Percentiles rank a stretch among this genome's conserved stretches.
These are phyloP conservation scores for Mercurialis annua DNA, from an alignment of 345 rosid genomes.

Conservation along the genomic window DNA sequence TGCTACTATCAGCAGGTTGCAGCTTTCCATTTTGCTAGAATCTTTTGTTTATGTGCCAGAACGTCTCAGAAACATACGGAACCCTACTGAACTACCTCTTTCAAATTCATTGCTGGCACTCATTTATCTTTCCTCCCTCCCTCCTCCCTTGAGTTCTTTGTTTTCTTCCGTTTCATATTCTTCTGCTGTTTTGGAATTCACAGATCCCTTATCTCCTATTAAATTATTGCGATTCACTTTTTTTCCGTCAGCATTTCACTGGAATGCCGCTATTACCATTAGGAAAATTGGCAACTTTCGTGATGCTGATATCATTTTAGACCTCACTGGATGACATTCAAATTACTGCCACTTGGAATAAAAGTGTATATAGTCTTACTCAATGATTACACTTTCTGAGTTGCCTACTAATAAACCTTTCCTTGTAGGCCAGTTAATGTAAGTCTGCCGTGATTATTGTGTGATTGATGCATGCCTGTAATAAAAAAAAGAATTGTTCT, in stretches of 20 bases:
- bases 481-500: neutral
- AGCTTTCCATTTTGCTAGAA: neutral
- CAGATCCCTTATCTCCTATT: neutral
- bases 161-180: neutral
- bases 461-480: neutral
- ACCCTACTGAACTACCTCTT: neutral
- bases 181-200: neutral
- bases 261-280: neutral
- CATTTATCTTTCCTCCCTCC: neutral
- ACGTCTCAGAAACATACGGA: neutral
- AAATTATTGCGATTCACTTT: neutral
- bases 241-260: neutral
- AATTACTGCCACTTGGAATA: neutral
- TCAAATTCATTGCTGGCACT: neutral
- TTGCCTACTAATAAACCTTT: neutral
- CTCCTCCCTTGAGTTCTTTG: neutral
- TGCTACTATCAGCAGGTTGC: neutral
- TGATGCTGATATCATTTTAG: neutral
- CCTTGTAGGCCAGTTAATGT: neutral
- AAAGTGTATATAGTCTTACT: neutral
- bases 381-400: neutral
- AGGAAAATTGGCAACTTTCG: neutral
- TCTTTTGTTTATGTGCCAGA: neutral
- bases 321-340: neutral
- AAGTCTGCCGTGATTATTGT: neutral